Base-by-base conservation (phyloP, 495 filamentous ascomycete genomes). In the Tuber borchii region DNA sequence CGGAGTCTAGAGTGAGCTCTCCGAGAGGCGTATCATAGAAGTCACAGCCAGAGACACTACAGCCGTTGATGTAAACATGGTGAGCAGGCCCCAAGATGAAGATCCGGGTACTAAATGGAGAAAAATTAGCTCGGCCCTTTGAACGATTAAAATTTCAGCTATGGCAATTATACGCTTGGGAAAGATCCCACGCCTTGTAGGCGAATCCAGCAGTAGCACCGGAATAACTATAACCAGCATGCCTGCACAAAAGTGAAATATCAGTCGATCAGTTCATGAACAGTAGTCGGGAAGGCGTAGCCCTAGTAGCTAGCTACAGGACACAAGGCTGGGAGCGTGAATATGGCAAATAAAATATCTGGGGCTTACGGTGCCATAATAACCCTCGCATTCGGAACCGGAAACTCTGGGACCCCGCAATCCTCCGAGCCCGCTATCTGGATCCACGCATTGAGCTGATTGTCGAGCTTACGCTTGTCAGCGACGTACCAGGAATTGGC, bases 51-150 rank as follows among this genome's bases (percentile, higher is more conserved):
- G 95, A 92, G 17, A 97, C 87, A 34, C 93, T 93, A 76, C 92
- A 92, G 42, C 90, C 91, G 26, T 88, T 86, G 16, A 97, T 88
- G 80, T 93, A 92, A 79, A 92, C 87, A 74, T 95, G 93, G 82
- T 99, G 95, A 10, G 95, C 97, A 31, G 95, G 95, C 0, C 96
- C 96, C 71, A 99, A 88, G 71, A 99, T 86, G 84, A 99, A 98
- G 79, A 99, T 89, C 14, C 95, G 90, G 85, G 97, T 97, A 39
- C 91, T 93, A 76, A 22, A 42, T 46, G 8, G 43, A n/a, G 42
- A 43, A 72, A 8, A 16, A 72, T 74, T 44, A 74, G 73, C 61
- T 45, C 40, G 31, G 39, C 40, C 14, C 37, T n/a, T 71, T 34
- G 70, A 43, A 22, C 68, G 26, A 37, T 26, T 40, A 31, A 34